Conservation (phyloP, 495 filamentous ascomycete genomes). For the Aspergillus sparsus region DNA sequence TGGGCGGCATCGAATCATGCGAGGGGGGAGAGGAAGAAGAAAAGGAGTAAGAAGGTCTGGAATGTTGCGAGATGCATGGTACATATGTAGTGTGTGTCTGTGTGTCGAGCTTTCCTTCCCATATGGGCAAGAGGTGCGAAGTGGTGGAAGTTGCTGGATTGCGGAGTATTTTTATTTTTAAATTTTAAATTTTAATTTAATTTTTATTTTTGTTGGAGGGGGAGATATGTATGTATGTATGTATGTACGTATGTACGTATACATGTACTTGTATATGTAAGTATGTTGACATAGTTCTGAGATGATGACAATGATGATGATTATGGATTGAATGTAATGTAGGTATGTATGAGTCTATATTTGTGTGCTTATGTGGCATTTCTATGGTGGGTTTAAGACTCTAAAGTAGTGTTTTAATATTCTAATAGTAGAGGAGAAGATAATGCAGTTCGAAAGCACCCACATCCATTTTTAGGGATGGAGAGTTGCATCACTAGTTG, state of each 20-base stretch:
- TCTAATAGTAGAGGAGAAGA: too few species aligned
- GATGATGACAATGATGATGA: background rate
- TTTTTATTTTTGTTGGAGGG: background rate
- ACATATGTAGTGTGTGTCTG: background rate
- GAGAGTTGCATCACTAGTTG: too few species aligned
- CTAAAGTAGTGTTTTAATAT: too few species aligned
- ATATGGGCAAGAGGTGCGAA: slow-evolving; percentile 1
- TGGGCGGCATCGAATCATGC: background rate
- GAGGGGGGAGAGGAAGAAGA: background rate
- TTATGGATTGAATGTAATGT: too few species aligned
- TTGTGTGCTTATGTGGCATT: too few species aligned
- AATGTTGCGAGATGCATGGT: slow-evolving; percentile 5
- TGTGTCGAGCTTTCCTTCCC: background rate
- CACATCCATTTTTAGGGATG: too few species aligned
- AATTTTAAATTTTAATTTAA: background rate
- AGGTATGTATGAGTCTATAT: too few species aligned
- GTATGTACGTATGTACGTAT: background rate
- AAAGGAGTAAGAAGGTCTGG: background rate
- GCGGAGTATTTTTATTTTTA: background rate
- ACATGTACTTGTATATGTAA: background rate
- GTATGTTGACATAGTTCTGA: background rate
- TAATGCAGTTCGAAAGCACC: too few species aligned
- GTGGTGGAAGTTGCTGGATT: background rate
- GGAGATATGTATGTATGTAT: background rate
- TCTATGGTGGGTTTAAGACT: too few species aligned